Percentiles rank a stretch among this genome's conserved stretches.
These are phyloP conservation scores for Hanseniaspora meyeri DNA, from an alignment of 805 yeast species.

Conservation along the genomic window DNA sequence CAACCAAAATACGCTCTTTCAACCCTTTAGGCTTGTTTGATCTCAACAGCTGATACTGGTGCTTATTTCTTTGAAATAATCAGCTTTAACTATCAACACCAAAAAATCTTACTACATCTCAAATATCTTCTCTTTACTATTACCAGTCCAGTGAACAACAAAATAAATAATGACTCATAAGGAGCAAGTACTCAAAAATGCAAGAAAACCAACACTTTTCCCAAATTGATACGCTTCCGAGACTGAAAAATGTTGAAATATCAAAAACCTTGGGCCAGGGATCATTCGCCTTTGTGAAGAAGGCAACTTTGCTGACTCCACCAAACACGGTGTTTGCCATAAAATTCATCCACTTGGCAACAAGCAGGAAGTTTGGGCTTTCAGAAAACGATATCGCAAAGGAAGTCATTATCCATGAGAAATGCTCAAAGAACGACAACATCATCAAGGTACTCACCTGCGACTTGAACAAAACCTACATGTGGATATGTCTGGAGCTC, in stretches of 20 bases:
- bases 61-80: no score
- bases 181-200: background rate
- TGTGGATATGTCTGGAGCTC: slow-evolving; percentile 55
- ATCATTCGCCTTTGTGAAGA: slow-evolving; percentile 51
- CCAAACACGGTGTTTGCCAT: slow-evolving; percentile 40
- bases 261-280: slow-evolving; percentile 56
- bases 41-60: no score
- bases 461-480: slow-evolving; percentile 44
- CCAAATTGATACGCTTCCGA: slow-evolving; percentile 39
- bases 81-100: no score
- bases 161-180: no score
- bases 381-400: slow-evolving; percentile 34
- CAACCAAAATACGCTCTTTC: no score
- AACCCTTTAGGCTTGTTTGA: no score
- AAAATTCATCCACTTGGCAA: slow-evolving; percentile 40
- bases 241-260: slow-evolving; percentile 33
- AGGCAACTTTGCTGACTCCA: slow-evolving; percentile 32
- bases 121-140: no score
- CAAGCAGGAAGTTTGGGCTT: slow-evolving; percentile 28
- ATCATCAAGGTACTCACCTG: slow-evolving; percentile 43
- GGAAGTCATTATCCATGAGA: slow-evolving; percentile 49
- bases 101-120: no score
- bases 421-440: slow-evolving; percentile 47
- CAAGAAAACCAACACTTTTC: slow-evolving; percentile 25
- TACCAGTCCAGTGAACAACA: no score